These are phyloP conservation scores for Oidium heveae DNA, from an alignment of 2,329 filamentous ascomycete genomes.

Conservation along the genomic window DNA sequence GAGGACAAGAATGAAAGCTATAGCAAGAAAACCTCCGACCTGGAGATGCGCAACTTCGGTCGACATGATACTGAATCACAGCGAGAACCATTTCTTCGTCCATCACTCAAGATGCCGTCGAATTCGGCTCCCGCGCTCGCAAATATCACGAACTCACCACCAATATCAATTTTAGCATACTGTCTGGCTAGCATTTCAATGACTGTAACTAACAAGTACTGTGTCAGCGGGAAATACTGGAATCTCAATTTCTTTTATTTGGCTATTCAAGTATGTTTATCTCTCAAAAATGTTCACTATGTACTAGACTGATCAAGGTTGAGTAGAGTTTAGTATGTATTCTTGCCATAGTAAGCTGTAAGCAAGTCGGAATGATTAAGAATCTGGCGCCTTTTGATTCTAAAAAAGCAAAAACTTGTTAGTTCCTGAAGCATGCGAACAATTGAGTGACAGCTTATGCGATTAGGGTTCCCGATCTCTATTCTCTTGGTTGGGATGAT, in stretches of 20 bases:
- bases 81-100: conserved; percentile 15
- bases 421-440: conserved; percentile 11
- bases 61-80: conserved; percentile 14
- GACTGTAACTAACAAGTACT: conserved; percentile 99
- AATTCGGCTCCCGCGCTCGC: conserved; percentile 7
- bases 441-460: conserved; percentile 2
- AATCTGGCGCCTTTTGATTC: conserved; percentile 60
- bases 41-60: conserved; percentile 15
- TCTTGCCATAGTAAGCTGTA: conserved; percentile 57
- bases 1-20: conserved; percentile 81
- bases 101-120: conserved; percentile 13
- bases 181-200: conserved; percentile 94
- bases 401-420: conserved; percentile 84
- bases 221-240: conserved; percentile 71
- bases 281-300: not conserved
- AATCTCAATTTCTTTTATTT: conserved; percentile 95
- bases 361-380: conserved; percentile 56
- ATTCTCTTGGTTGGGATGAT: conserved; percentile 96
- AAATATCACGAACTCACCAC: conserved; percentile 44
- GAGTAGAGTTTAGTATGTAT: conserved; percentile 45
- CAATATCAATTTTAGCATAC: conserved; percentile 65
- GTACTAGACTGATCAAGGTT: not conserved
- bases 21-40: conserved; percentile 35
- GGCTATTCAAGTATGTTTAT: conserved; percentile 55
- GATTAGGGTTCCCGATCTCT: conserved; percentile 78